Conservation (phyloP, 1,284 basidiomycete species). For the Caloboletus inedulis region DNA sequence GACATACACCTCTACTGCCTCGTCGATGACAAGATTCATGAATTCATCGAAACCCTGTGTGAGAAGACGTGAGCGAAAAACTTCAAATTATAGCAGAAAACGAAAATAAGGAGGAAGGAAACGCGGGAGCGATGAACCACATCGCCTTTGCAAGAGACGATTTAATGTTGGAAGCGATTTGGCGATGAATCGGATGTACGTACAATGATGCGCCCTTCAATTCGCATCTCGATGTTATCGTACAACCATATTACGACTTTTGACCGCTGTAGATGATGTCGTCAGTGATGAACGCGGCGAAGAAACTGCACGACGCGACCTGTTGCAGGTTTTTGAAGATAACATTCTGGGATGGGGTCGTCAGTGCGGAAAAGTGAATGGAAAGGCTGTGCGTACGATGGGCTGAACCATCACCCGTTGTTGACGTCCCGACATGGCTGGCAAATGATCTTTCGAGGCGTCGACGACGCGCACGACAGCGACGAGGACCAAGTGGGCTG, state of each 20-base stretch:
- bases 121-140: slow-evolving; percentile 3
- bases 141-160: slow-evolving; percentile 29
- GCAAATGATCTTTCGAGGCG: slow-evolving; percentile 11
- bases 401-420: slow-evolving; percentile 97
- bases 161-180: slow-evolving; percentile 29
- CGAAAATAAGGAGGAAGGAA: neutral
- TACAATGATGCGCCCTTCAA: slow-evolving; percentile 96
- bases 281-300: slow-evolving; percentile 14
- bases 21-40: slow-evolving; percentile 98
- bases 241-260: slow-evolving; percentile 96
- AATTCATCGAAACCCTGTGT: slow-evolving; percentile 97
- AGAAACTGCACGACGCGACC: slow-evolving; percentile 34
- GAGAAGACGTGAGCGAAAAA: slow-evolving; percentile 10
- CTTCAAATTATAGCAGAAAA: slow-evolving; percentile 1
- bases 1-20: slow-evolving; percentile 90
- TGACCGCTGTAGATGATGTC: slow-evolving; percentile 53
- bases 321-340: slow-evolving; percentile 99
- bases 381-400: slow-evolving; percentile 64
- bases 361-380: slow-evolving; percentile 18
- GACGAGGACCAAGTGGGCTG: slow-evolving; percentile 5
- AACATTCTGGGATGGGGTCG: slow-evolving; percentile 69
- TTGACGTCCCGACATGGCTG: slow-evolving; percentile 85
- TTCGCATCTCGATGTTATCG: slow-evolving; percentile 95
- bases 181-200: slow-evolving; percentile 38
- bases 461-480: slow-evolving; percentile 21